phyloP scores from a whole-genome alignment of 495 filamentous ascomycete genomes.

The Penicillium lividum region DNA sequence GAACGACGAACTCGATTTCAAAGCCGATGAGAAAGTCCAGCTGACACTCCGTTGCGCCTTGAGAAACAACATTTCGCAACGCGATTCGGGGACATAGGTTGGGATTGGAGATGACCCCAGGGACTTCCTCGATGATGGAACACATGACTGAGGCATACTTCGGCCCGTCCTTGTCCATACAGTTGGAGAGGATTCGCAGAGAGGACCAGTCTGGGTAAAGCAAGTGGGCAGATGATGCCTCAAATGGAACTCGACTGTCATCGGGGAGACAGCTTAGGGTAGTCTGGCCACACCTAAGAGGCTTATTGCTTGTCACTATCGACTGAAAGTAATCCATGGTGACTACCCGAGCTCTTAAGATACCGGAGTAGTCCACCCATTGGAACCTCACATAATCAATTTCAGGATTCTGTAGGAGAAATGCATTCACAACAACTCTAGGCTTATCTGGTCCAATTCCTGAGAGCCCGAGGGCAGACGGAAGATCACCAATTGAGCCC shows the following conservation, averaged over 20 bases:
- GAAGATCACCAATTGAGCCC: background rate
- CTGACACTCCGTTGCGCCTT: background rate
- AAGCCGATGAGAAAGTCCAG: conserved; percentile 62
- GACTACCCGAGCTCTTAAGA: conserved; percentile 12
- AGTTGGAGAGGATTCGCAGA: background rate
- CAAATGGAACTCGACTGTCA: background rate
- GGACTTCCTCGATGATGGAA: background rate
- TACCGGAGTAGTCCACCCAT: conserved; percentile 21
- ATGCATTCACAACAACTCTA: background rate
- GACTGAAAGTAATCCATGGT: conserved; percentile 9
- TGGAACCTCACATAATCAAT: conserved; percentile 20
- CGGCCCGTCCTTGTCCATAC: background rate
- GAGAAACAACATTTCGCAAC: conserved; percentile 8
- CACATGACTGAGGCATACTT: conserved; percentile 2
- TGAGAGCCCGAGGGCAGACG: background rate
- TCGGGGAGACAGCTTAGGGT: background rate
- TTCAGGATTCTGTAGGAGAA: background rate
- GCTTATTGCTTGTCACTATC: conserved; percentile 10
- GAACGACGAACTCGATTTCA: conserved; percentile 70
- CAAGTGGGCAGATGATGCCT: background rate
- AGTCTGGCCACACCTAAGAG: conserved; percentile 6
- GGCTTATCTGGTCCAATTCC: background rate
- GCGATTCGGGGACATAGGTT: conserved; percentile 8
- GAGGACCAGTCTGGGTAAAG: conserved; percentile 3
- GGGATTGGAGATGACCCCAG: background rate